These are phyloP conservation scores for Yamadazyma scolyti DNA, from an alignment of 805 yeast genomes.

Conservation along the genomic window DNA sequence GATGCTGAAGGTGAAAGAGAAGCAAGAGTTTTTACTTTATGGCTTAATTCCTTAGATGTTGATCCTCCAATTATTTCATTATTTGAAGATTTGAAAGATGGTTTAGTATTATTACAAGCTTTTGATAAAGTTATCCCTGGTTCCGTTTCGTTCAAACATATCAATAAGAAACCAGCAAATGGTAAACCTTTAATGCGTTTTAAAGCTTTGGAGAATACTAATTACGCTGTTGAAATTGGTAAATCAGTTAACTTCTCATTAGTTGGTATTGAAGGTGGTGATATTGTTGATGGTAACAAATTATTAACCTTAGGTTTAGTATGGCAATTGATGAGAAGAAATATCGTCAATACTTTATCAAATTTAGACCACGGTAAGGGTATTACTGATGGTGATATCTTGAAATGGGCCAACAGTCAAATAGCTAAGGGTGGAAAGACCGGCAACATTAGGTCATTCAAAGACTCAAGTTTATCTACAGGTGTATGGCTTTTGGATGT, in stretches of 20 bases:
- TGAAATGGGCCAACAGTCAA: constrained; percentile 90
- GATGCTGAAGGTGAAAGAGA: constrained; percentile 99
- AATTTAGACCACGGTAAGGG: constrained; percentile 57
- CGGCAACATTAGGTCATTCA: constrained; percentile 74
- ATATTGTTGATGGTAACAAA: constrained; percentile 90
- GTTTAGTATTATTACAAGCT: constrained; percentile 83
- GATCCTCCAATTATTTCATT: constrained; percentile 89
- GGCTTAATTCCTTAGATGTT: constrained; percentile 96
- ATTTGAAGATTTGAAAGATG: constrained; percentile 94
- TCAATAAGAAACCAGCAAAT: constrained; percentile 77
- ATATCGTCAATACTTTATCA: constrained; percentile 80
- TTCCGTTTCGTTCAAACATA: constrained; percentile 69
- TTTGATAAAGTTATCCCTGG: constrained; percentile 96
- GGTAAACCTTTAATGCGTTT: constrained; percentile 81
- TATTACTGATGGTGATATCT: constrained; percentile 77
- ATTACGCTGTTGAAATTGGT: constrained; percentile 96
- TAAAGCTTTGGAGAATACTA: constrained; percentile 96
- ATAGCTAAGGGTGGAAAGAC: constrained; percentile 82
- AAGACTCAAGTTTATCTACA: constrained; percentile 70
- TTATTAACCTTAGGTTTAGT: constrained; percentile 87
- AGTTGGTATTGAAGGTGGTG: constrained; percentile 98
- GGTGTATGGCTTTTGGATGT: constrained; percentile 87
- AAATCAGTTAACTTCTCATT: constrained; percentile 88
- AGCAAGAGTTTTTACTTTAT: constrained; percentile 95
- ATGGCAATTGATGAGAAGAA: constrained; percentile 98